Base-by-base conservation (phyloP, 1,284 basidiomycete genomes). In the Waitea zeae region DNA sequence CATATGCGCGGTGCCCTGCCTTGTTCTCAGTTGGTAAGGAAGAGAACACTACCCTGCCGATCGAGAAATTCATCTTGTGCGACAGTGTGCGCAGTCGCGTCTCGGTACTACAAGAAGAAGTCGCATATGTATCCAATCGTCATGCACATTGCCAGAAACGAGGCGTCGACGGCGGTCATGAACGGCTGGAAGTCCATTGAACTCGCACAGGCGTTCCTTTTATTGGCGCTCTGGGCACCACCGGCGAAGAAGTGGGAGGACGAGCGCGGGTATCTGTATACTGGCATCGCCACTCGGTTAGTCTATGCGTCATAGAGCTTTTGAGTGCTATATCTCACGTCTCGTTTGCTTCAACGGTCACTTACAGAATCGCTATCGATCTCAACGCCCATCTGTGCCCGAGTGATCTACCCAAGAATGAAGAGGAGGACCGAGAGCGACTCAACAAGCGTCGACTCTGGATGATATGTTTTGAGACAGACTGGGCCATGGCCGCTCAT, bases 381-480 rank as follows among this genome's bases (percentile, higher is more conserved):
- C 59, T 89, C 36, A 88, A 88, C 49, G 51, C 90, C 31, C 82
- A 89, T 49, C 70, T 79, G 39, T 65, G 69, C 13, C 62, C 70
- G 4, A 57, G 60, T 5, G 59, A 62, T 15, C 73, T 73, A 46
- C 65, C 76, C 12, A 53, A 53, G 41, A 67, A 59, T 17, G 77
- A 82, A 49, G 63, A 57, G 32, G 70, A 82, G 41, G 80, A 82
- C 48, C 65, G 84, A 12, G 86, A 90, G 54, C 64, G 81, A 30
- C 52, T 89, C 45, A 89, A 89, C 50, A 70, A 77, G 38, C 72
- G 70, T 28, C 62, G 86, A 12, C 73, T 81, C 14, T 89, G 84
- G 86, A 70, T 87, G 64, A 77, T 82, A 38, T 88, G 84, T 51
- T 87, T 79, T 56, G 83, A 83, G 49, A 46, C 88, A 35, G 86